phyloP scores from a whole-genome alignment of 371 early-diverging fungal genomes.

The Lichtheimia ramosa region DNA sequence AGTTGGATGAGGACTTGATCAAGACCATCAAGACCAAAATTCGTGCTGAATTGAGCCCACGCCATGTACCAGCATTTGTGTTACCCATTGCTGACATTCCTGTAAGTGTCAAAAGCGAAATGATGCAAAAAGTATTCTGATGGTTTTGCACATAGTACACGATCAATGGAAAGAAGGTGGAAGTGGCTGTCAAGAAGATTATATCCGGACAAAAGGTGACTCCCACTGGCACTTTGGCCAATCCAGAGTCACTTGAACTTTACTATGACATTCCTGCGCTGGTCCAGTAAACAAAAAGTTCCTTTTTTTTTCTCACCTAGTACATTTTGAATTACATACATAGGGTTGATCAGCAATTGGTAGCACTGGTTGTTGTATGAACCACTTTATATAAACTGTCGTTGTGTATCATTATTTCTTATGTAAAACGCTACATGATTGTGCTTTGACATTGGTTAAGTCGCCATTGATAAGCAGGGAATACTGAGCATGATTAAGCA shows the following conservation, averaged over 20 bases:
- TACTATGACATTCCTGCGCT: constrained; percentile 73
- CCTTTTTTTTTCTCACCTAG: too few species aligned
- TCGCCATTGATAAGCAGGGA: too few species aligned
- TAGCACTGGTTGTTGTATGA: too few species aligned
- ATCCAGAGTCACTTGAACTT: constrained; percentile 83
- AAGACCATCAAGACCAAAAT: constrained; percentile 71
- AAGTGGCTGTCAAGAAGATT: constrained; percentile 63
- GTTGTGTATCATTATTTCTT: too few species aligned
- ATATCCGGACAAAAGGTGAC: constrained; percentile 77
- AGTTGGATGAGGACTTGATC: constrained; percentile 49
- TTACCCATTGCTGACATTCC: constrained; percentile 86
- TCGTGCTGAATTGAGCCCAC: constrained; percentile 82
- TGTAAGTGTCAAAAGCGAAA: constrained; percentile 36
- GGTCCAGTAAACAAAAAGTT: constrained; percentile 26
- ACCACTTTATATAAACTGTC: too few species aligned
- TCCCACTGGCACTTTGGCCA: constrained; percentile 77
- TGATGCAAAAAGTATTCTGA: neutral
- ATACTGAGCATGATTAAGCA: too few species aligned
- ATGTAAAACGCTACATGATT: too few species aligned
- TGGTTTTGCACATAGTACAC: constrained; percentile 67
- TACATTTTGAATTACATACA: too few species aligned
- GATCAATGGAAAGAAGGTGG: constrained; percentile 96
- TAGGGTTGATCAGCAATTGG: too few species aligned
- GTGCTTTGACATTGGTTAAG: too few species aligned
- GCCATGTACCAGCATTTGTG: constrained; percentile 93